phyloP scores from a whole-genome alignment of 768 basidiomycete species.

The Cystofilobasidium capitatum region DNA sequence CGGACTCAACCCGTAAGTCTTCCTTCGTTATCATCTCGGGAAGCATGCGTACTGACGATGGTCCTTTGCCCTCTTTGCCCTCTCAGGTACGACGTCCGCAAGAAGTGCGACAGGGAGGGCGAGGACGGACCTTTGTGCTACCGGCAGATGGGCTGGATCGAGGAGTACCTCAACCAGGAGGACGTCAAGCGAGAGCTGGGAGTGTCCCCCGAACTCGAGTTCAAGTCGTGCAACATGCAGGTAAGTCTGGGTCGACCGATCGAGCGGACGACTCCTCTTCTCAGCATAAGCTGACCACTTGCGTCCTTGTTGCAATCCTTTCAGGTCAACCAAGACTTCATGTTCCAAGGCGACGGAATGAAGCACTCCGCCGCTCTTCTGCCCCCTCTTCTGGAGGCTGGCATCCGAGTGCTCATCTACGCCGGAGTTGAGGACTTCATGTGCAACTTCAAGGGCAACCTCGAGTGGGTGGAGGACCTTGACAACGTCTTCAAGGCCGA shows the following conservation, averaged over 20 bases:
- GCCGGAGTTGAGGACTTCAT: constrained; percentile 64
- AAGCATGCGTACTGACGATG: too few relatives aligned
- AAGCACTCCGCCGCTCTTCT: constrained; percentile 71
- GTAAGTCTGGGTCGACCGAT: too few relatives aligned
- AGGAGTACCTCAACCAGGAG: constrained; percentile 72
- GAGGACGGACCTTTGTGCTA: constrained; percentile 49
- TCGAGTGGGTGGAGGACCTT: constrained; percentile 60
- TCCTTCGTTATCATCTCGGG: too few relatives aligned
- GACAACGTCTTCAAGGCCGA: constrained; percentile 54
- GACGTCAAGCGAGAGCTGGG: constrained; percentile 70
- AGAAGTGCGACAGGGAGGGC: constrained; percentile 61
- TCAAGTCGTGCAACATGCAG: constrained; percentile 49
- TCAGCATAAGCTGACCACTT: not conserved
- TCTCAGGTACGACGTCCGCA: constrained; percentile 51
- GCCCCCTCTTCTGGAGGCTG: constrained; percentile 69
- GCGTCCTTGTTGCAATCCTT: too few relatives aligned
- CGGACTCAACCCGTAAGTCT: constrained; percentile 9
- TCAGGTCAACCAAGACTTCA: constrained; percentile 30
- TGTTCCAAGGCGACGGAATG: constrained; percentile 71
- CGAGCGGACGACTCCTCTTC: too few relatives aligned
- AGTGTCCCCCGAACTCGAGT: constrained; percentile 51
- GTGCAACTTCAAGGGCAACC: constrained; percentile 70
- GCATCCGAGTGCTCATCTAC: constrained; percentile 76
- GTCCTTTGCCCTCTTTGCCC: too few relatives aligned
- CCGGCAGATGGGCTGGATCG: constrained; percentile 71